Percentiles rank a stretch among this genome's conserved stretches.
Conservation (phyloP, 164 flowering plant species). For the Buxus sempervirens region DNA sequence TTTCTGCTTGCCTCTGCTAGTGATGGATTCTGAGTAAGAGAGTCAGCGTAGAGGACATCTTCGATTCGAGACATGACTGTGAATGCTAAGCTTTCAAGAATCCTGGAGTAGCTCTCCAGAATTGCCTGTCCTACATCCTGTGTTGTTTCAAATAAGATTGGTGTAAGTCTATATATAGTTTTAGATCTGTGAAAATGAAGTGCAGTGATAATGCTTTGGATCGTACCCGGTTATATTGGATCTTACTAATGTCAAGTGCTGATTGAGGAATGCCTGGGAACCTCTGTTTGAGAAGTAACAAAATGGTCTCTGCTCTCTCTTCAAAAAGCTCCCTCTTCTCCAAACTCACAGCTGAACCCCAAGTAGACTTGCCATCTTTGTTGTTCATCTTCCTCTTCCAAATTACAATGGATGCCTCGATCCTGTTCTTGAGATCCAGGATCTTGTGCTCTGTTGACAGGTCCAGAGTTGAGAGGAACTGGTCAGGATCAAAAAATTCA, state of each 20-base stretch:
- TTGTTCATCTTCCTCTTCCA: conserved; percentile 82
- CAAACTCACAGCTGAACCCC: conserved; percentile 78
- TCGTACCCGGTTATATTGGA: conserved; percentile 67
- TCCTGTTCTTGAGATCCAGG: conserved; percentile 73
- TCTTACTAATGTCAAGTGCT: conserved; percentile 75
- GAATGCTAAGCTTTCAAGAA: conserved; percentile 82
- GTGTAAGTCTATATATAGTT: neutral
- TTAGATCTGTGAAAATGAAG: neutral
- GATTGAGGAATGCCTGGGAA: conserved; percentile 93
- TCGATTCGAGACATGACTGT: conserved; percentile 73
- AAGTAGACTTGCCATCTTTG: conserved; percentile 70
- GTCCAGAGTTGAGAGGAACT: conserved; percentile 60
- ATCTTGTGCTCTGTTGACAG: conserved; percentile 77
- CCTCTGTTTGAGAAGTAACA: conserved; percentile 67
- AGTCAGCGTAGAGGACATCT: conserved; percentile 66
- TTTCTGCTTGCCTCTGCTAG: conserved; percentile 16
- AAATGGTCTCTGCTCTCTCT: conserved; percentile 85
- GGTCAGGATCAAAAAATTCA: conserved; percentile 74
- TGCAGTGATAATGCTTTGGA: neutral
- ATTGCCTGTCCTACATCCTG: conserved; percentile 90
- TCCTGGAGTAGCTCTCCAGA: conserved; percentile 87
- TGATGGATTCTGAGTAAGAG: conserved; percentile 40
- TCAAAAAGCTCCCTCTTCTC: conserved; percentile 89
- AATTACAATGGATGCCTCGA: conserved; percentile 84
- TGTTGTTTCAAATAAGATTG: conserved; percentile 3